Evolutionary conservation across 2,329 filamentous ascomycete species (phyloP), one percentile per base, ranked within the genome.

Genomic region (Leptographium flavum): DNA sequence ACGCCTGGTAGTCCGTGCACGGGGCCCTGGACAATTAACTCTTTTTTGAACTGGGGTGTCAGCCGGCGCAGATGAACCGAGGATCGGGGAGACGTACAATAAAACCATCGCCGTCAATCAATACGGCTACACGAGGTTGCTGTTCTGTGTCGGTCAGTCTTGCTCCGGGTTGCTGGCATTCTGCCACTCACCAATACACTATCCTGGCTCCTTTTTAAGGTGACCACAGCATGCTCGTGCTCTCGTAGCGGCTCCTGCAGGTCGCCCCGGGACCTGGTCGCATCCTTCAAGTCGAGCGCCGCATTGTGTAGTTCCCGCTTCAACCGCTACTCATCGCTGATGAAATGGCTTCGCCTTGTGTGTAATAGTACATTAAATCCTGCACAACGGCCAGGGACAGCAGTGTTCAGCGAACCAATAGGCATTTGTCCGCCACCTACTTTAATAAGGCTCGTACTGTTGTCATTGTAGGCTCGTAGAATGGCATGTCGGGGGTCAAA

Each of bases 61-160:
- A n/a, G n/a, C n/a, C n/a, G n/a, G n/a, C n/a, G n/a, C n/a, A n/a
- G n/a, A n/a, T n/a, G n/a, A n/a, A n/a, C n/a, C n/a, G n/a, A n/a
- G n/a, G 11, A 28, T n/a, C 23, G 33, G 22, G 14, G 7, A 37
- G 9, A 27, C 42, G 21, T 44, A 80, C 76, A 57, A 79, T 62
- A 47, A 79, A 65, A 38, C 74, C 73, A 57, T 82, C 71, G 32
- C 76, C 78, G 56, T 81, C 78, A 52, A 82, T 71, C 52, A 80
- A 56, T 33, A 79, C 67, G 51, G 74, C 59, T 54, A 79, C 64
- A 57, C 81, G 81, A 35, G 66, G 58, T 78, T 79, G 42, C 62
- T 65, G 47, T 65, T 68, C 70, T 76, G 53, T 8, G 5, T 3
- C 3, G 11, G 42, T 47, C 41, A 42, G 42, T n/a, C 14, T n/a